These are phyloP conservation scores for Penicillium roqueforti DNA, from an alignment of 495 filamentous ascomycete species.

Conservation along the genomic window DNA sequence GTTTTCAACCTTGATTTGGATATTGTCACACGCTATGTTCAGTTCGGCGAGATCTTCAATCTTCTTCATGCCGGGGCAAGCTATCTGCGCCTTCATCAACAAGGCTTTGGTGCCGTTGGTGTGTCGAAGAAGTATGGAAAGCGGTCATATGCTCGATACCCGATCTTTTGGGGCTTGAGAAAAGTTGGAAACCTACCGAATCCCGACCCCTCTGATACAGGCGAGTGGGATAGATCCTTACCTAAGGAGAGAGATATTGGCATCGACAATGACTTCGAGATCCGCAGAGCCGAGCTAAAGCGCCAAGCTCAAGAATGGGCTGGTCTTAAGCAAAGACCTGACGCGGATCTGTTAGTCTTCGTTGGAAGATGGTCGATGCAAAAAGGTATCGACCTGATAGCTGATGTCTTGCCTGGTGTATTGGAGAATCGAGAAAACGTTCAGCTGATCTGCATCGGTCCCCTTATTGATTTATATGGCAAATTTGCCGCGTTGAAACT, in stretches of 20 bases:
- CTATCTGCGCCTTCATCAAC: slow-evolving; percentile 70
- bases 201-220: slow-evolving; percentile 71
- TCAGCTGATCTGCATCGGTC: slow-evolving; percentile 68
- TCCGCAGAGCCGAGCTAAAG: slow-evolving; percentile 51
- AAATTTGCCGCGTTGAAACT: slow-evolving; percentile 74
- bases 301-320: slow-evolving; percentile 77
- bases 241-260: slow-evolving; percentile 49
- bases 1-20: slow-evolving; percentile 60
- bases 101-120: slow-evolving; percentile 71
- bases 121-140: slow-evolving; percentile 74
- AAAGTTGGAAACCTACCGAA: slow-evolving; percentile 70
- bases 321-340: slow-evolving; percentile 58
- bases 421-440: slow-evolving; percentile 63
- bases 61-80: slow-evolving; percentile 68
- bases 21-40: slow-evolving; percentile 41
- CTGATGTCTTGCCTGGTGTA: slow-evolving; percentile 68
- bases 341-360: slow-evolving; percentile 72
- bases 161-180: slow-evolving; percentile 72
- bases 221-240: slow-evolving; percentile 57
- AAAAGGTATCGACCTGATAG: slow-evolving; percentile 74
- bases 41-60: slow-evolving; percentile 68
- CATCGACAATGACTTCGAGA: slow-evolving; percentile 57
- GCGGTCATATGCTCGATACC: slow-evolving; percentile 68
- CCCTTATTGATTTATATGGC: slow-evolving; percentile 74
- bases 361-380: slow-evolving; percentile 78